Base-by-base conservation (phyloP, 2,329 filamentous ascomycete species). In the Blastomyces gilchristii region DNA sequence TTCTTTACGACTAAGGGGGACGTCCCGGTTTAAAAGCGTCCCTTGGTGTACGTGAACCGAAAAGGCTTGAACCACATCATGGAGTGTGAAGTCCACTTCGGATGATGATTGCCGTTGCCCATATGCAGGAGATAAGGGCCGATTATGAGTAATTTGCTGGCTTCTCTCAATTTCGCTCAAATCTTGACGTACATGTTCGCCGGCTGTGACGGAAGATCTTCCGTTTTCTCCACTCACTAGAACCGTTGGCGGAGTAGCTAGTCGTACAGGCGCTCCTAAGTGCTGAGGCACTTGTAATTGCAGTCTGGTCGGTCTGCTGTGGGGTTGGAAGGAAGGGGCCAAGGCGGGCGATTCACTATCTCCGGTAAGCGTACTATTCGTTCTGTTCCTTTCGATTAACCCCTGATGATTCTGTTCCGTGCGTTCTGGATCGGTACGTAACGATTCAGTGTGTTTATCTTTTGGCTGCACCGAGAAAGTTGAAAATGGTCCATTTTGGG, bases 401-500 rank as follows among this genome's bases (percentile, higher is more conserved):
- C 34, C 54, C 14, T n/a, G 28, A 16, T 45, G 37, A 12, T 16
- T 34, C 22, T 12, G n/a, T 41, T 25, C 54, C 12, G 18, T 18
- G 16, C 43, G 34, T 16, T 25, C 47, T 16, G 22, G 5, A 25
- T 41, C 22, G 7, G 45, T 54, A 16, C 34, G n/a, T 2, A 49
- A 14, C 22, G 16, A 8, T 22, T 50, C n/a, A 39, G 7, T 52
- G 3, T 54, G 47, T 43, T 52, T 49, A 39, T 12, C 31, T 58
- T 58, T 77, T 67, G 83, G 82, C 66, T 85, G 85, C 16, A 83
- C 84, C 3, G 87, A 86, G 67, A 89, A 89, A 0, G 88, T 87
- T 4, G 85, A 86, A 67, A 86, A 89, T 0, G 87, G 85, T 0
- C 85, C 85, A 66, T 89, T 85, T 16, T 84, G 80, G 0, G 82